phyloP scores from a whole-genome alignment of 1,284 basidiomycete species.

The Ceratobasidium sp. region DNA sequence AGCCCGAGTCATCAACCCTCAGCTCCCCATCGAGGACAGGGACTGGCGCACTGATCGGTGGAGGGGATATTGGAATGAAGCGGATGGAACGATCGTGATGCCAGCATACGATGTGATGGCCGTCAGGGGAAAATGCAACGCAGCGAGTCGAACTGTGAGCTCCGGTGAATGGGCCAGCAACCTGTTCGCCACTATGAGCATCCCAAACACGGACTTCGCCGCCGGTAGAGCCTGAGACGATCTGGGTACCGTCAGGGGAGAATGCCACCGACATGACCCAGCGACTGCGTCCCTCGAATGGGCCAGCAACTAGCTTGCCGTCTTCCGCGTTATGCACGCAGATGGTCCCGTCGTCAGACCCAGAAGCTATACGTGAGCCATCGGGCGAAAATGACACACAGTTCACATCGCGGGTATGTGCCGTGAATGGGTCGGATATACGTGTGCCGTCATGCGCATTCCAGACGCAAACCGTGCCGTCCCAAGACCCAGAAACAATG shows the following conservation, averaged over 20 bases:
- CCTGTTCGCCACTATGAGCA: background rate
- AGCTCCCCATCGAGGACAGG: too few relatives aligned
- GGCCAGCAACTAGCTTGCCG: background rate
- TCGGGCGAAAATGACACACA: constrained; percentile 12
- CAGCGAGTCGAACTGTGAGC: constrained; percentile 7
- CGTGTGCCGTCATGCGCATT: background rate
- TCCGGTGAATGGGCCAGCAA: constrained; percentile 6
- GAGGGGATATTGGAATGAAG: too few relatives aligned
- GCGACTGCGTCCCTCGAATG: background rate
- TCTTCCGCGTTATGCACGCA: background rate
- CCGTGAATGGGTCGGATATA: background rate
- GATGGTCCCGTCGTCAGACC: too few relatives aligned
- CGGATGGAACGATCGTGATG: constrained; percentile 8
- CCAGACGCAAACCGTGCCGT: constrained; percentile 7
- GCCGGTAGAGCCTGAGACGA: constrained; percentile 53
- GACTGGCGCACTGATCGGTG: too few relatives aligned
- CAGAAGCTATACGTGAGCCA: background rate
- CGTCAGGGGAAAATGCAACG: constrained; percentile 28
- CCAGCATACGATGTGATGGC: constrained; percentile 12
- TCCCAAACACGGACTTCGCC: background rate
- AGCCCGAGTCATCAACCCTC: too few relatives aligned
- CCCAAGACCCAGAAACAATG: constrained; percentile 16
- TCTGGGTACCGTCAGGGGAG: background rate
- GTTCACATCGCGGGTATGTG: background rate
- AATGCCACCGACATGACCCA: background rate